A percentile compares a stretch with the other conserved stretches of the same genome.
Conservation (phyloP, 2,329 filamentous ascomycete genomes). For the Elsinoe necatrix region DNA sequence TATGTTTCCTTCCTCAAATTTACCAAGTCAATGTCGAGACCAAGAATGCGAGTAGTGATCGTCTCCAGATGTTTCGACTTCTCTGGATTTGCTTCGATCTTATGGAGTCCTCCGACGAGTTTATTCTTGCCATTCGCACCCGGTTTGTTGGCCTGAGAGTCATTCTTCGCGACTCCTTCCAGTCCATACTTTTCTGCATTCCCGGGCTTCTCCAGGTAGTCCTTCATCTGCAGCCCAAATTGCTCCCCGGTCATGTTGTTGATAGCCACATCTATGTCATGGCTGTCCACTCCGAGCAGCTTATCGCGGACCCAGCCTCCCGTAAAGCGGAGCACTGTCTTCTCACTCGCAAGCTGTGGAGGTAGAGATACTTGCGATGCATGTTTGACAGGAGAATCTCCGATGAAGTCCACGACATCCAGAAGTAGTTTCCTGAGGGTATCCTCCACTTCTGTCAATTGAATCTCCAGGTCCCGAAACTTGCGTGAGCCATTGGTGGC, state of each 20-base stretch:
- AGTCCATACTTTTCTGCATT: constrained; percentile 54
- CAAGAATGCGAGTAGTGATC: constrained; percentile 75
- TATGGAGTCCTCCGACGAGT: constrained; percentile 70
- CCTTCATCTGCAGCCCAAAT: constrained; percentile 61
- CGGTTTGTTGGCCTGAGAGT: constrained; percentile 34
- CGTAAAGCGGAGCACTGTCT: constrained; percentile 61
- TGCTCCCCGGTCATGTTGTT: constrained; percentile 74
- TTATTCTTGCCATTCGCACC: constrained; percentile 38
- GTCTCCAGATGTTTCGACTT: constrained; percentile 96
- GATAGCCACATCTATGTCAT: constrained; percentile 81
- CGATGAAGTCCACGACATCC: constrained; percentile 67
- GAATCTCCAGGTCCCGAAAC: constrained; percentile 34
- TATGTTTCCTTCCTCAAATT: constrained; percentile 92
- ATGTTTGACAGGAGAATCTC: constrained; percentile 32
- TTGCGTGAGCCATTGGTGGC: constrained; percentile 23
- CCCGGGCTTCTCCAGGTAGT: constrained; percentile 55
- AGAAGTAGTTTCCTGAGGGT: constrained; percentile 69
- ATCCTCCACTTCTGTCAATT: constrained; percentile 61
- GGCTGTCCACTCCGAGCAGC: constrained; percentile 60
- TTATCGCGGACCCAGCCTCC: constrained; percentile 86
- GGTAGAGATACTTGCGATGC: constrained; percentile 32
- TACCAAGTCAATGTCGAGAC: constrained; percentile 85
- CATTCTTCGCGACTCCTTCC: constrained; percentile 30
- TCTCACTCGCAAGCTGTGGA: constrained; percentile 37
- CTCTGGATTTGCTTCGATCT: constrained; percentile 84